Percentiles rank a stretch among this genome's conserved stretches.
Conservation (phyloP, 1,284 basidiomycete species). For the Porogramme epimiltina region DNA sequence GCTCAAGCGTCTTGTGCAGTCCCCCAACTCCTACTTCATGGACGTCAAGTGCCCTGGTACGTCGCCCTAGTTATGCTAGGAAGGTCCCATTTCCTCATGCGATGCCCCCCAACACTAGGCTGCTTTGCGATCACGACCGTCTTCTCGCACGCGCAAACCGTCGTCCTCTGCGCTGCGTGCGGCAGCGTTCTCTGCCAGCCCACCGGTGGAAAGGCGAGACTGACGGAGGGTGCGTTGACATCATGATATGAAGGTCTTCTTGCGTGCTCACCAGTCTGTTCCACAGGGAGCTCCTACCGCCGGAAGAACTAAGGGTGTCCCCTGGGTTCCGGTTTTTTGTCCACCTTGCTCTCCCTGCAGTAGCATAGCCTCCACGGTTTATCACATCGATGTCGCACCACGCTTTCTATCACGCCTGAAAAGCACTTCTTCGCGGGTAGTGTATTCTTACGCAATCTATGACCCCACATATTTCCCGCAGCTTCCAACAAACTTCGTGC, state of each 20-base stretch:
- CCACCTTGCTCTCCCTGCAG: slow-evolving; percentile 20
- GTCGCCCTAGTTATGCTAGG: slow-evolving; percentile 26
- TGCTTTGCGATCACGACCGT: slow-evolving; percentile 96
- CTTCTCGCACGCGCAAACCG: slow-evolving; percentile 94
- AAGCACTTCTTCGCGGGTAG: slow-evolving; percentile 25
- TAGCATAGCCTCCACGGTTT: slow-evolving; percentile 27
- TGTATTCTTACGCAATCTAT: slow-evolving; percentile 26
- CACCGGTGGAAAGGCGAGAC: slow-evolving; percentile 96
- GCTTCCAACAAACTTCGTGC: not conserved
- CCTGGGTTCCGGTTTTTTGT: slow-evolving; percentile 28
- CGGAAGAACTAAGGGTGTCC: slow-evolving; percentile 71
- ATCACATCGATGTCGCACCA: slow-evolving; percentile 28
- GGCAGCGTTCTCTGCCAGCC: slow-evolving; percentile 97
- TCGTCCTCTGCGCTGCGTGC: slow-evolving; percentile 92
- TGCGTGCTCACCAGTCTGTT: slow-evolving; percentile 9
- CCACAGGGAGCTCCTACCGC: slow-evolving; percentile 81
- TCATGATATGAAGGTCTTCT: not conserved
- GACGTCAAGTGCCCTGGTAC: slow-evolving; percentile 98
- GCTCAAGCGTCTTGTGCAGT: slow-evolving; percentile 99
- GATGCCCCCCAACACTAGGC: slow-evolving; percentile 44
- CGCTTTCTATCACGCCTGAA: slow-evolving; percentile 25
- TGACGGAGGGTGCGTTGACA: slow-evolving; percentile 88
- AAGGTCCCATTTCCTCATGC: not conserved
- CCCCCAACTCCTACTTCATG: slow-evolving; percentile 99
- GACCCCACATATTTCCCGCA: slow-evolving; percentile 18